A percentile compares a stretch with the other conserved stretches of the same genome.
phyloP scores from a whole-genome alignment of 345 rosid genomes.

The Gossypium raimondii region DNA sequence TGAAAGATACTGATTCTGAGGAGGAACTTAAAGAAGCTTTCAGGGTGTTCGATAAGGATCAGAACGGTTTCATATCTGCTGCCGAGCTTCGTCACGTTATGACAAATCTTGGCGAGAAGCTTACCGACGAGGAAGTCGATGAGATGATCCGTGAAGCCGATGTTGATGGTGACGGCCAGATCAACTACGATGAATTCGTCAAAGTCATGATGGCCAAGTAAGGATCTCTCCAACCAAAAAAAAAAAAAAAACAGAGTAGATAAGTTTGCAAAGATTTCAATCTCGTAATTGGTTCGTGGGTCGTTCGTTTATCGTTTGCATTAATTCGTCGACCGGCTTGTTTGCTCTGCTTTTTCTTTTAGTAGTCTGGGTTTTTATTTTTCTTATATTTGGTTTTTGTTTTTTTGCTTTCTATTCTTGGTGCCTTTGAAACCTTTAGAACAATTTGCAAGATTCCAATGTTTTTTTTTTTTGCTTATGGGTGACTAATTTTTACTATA shows the following conservation, averaged over 20 bases:
- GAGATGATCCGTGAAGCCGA: slow-evolving; percentile 24
- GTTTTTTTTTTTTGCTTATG: neutral
- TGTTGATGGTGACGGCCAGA: slow-evolving; percentile 24
- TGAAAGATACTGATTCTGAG: slow-evolving; percentile 21
- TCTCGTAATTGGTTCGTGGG: slow-evolving; percentile 12
- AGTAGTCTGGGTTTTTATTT: slow-evolving; percentile 4
- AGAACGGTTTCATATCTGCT: slow-evolving; percentile 23
- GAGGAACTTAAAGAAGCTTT: slow-evolving; percentile 24
- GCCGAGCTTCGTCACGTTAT: slow-evolving; percentile 24
- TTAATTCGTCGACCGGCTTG: slow-evolving; percentile 7
- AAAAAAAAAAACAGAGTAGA: slow-evolving; percentile 14
- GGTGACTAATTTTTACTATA: slow-evolving; percentile 7
- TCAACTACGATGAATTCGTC: slow-evolving; percentile 22
- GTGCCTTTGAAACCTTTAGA: slow-evolving; percentile 11
- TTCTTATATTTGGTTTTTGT: neutral
- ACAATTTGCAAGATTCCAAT: slow-evolving; percentile 11
- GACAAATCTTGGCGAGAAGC: slow-evolving; percentile 25
- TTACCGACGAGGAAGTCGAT: slow-evolving; percentile 23
- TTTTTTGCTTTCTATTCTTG: slow-evolving; percentile 5
- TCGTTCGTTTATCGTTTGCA: slow-evolving; percentile 14
- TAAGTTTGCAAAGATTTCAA: slow-evolving; percentile 18
- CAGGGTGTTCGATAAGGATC: slow-evolving; percentile 25
- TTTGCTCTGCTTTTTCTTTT: slow-evolving; percentile 9
- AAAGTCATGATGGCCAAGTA: slow-evolving; percentile 26
- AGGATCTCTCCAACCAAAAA: slow-evolving; percentile 3